Evolutionary conservation across 331 rosid genomes (phyloP).

Genomic region (Spiraea crenata): DNA sequence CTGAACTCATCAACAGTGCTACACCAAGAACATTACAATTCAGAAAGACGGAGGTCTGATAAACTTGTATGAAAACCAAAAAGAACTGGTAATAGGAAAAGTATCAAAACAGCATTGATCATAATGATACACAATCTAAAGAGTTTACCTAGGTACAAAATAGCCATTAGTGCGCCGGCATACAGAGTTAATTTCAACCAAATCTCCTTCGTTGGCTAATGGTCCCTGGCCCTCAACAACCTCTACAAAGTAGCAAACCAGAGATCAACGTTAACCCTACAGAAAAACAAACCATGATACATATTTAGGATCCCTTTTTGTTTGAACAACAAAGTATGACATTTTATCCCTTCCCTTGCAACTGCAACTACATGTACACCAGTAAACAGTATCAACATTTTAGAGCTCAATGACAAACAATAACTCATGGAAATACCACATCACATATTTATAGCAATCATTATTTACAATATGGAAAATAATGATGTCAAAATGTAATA

Average conservation of each 20-base stretch:
- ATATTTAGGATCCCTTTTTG: neutral
- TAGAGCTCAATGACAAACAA: neutral
- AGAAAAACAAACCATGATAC: neutral
- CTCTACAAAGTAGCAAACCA: slow-evolving; percentile 36
- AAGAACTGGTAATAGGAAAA: too few relatives aligned
- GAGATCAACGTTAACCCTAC: neutral
- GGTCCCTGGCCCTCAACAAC: slow-evolving; percentile 80
- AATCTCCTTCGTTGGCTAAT: slow-evolving; percentile 59
- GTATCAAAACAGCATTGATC: too few relatives aligned
- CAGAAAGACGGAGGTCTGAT: too few relatives aligned
- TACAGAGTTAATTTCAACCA: slow-evolving; percentile 75
- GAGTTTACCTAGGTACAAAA: slow-evolving; percentile 76
- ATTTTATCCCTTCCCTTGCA: neutral
- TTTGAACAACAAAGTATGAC: neutral
- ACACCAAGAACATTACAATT: slow-evolving; percentile 20
- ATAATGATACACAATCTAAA: neutral
- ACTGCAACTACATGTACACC: neutral
- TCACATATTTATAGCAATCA: neutral
- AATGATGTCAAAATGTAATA: neutral
- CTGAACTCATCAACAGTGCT: slow-evolving; percentile 92
- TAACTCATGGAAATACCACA: neutral
- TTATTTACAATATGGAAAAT: neutral
- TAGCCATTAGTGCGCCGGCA: slow-evolving; percentile 93
- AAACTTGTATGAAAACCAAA: too few relatives aligned
- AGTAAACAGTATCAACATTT: neutral